These are phyloP conservation scores for Guadua angustifolia DNA, from an alignment of 176 grass and related monocot genomes.

Conservation along the genomic window DNA sequence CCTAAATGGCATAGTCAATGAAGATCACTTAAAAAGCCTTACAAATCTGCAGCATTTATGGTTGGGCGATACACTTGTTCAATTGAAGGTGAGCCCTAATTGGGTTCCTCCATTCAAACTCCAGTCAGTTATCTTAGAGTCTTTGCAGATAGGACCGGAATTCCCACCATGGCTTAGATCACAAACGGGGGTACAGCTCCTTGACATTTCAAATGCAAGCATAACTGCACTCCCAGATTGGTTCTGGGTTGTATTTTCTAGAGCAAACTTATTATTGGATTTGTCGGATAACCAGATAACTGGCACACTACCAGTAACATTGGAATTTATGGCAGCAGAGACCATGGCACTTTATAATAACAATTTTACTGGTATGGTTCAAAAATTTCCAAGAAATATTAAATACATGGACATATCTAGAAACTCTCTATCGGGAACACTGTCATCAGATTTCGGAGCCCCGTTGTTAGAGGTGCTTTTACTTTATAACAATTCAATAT, in stretches of 20 bases:
- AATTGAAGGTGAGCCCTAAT: constrained; percentile 19
- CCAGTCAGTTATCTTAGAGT: background rate
- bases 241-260: constrained; percentile 39
- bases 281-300: constrained; percentile 35
- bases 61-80: background rate
- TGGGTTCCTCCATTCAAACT: constrained; percentile 43
- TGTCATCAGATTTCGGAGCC: constrained; percentile 23
- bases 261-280: background rate
- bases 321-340: constrained; percentile 24
- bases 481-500: constrained; percentile 24
- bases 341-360: background rate
- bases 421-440: constrained; percentile 26
- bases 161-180: constrained; percentile 41
- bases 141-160: constrained; percentile 18
- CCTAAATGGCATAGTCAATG: background rate
- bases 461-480: accelerated
- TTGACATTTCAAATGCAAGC: constrained; percentile 22
- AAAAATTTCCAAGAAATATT: constrained; percentile 28
- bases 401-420: background rate
- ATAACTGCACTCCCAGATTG: constrained; percentile 40
- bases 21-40: constrained; percentile 30
- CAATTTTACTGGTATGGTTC: background rate
- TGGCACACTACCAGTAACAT: constrained; percentile 19
- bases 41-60: background rate
- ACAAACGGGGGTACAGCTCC: background rate